Conservation (phyloP, 257 asterid species). For the Marsdenia floribunda region DNA sequence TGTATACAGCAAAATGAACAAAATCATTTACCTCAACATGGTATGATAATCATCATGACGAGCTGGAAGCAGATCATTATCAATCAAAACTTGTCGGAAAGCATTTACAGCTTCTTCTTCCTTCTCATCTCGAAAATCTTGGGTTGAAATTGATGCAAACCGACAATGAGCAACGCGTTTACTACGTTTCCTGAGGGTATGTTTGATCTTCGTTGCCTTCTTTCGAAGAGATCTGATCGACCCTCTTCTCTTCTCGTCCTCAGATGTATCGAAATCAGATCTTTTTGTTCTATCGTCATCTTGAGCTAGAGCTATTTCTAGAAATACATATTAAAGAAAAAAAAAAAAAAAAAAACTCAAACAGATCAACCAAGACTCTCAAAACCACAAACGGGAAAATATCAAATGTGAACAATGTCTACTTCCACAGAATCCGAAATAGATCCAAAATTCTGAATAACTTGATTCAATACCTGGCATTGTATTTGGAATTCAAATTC, state of each 20-base stretch:
- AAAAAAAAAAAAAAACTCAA: not conserved
- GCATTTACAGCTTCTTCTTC: slow-evolving; percentile 68
- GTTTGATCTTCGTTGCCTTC: slow-evolving; percentile 38
- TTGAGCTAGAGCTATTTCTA: slow-evolving; percentile 31
- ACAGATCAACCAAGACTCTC: not conserved
- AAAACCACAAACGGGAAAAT: not conserved
- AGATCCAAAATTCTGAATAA: not conserved
- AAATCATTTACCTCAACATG: slow-evolving; percentile 57
- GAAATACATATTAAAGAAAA: not conserved
- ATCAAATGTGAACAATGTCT: not conserved
- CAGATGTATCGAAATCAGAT: slow-evolving; percentile 39
- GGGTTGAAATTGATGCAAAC: slow-evolving; percentile 67
- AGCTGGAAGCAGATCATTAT: slow-evolving; percentile 64
- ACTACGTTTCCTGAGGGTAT: slow-evolving; percentile 35
- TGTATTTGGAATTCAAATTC: slow-evolving; percentile 27
- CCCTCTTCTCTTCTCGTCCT: slow-evolving; percentile 43
- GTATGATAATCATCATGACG: slow-evolving; percentile 86
- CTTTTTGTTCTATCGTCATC: slow-evolving; percentile 35
- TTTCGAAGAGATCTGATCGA: slow-evolving; percentile 39
- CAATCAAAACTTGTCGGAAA: slow-evolving; percentile 61
- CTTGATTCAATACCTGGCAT: slow-evolving; percentile 59
- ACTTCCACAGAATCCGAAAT: not conserved
- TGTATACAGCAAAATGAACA: not conserved
- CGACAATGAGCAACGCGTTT: slow-evolving; percentile 56
- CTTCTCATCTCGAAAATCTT: slow-evolving; percentile 68